A percentile compares a stretch with the other conserved stretches of the same genome.
phyloP scores from a whole-genome alignment of 495 filamentous ascomycete species.

The Aspergillus carlsbadensis region DNA sequence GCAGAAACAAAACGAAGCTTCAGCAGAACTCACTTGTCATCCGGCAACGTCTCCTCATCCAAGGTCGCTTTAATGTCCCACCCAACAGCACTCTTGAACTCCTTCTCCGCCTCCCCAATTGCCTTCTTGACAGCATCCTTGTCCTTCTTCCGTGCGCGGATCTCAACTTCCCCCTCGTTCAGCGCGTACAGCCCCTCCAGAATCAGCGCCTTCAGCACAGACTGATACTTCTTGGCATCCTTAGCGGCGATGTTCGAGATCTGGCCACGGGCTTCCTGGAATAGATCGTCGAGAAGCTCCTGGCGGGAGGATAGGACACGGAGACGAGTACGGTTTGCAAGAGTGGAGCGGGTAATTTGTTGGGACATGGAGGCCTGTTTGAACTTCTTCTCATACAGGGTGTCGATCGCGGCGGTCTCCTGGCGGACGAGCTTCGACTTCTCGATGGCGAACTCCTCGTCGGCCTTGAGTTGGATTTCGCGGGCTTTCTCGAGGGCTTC shows the following conservation, averaged over 20 bases:
- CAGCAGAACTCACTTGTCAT: constrained; percentile 74
- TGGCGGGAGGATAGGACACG: constrained; percentile 82
- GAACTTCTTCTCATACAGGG: constrained; percentile 92
- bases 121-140: constrained; percentile 69
- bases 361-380: constrained; percentile 95
- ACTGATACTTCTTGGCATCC: constrained; percentile 72
- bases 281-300: constrained; percentile 88
- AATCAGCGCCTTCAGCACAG: constrained; percentile 71
- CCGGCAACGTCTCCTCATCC: constrained; percentile 79
- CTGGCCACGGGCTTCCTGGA: constrained; percentile 70
- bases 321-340: constrained; percentile 92
- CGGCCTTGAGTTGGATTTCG: constrained; percentile 96
- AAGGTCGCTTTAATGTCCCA: constrained; percentile 64
- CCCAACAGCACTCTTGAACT: constrained; percentile 74
- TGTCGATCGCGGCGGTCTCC: constrained; percentile 90
- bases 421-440: constrained; percentile 97
- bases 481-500: constrained; percentile 95
- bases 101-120: constrained; percentile 66
- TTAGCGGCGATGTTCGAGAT: constrained; percentile 59
- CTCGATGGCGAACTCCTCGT: constrained; percentile 97
- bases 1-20: background rate
- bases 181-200: constrained; percentile 89
- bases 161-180: constrained; percentile 69
- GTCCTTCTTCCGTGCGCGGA: constrained; percentile 80
- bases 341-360: constrained; percentile 92